These are phyloP conservation scores for carrot (Daucus carota) DNA, from an alignment of 129 eudicot species.

Conservation along the genomic window DH1_v3.0 NC_030383.2:7184001-7184500, in stretches of 20 bases:
- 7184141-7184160: not conserved
- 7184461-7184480: constrained; percentile 16
- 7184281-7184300: too few relatives aligned
- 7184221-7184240: not conserved
- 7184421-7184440: constrained; percentile 12
- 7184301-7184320: not conserved
- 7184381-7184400: constrained; percentile 7
- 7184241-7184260: too few relatives aligned
- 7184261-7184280: too few relatives aligned
- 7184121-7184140: not conserved
- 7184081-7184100: constrained; percentile 10
- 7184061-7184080: constrained; percentile 11
- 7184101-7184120: constrained; percentile 10
- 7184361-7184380: not conserved
- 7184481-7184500: constrained; percentile 23
- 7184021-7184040: not conserved
- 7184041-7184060: not conserved
- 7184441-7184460: constrained; percentile 8
- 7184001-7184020: not conserved
- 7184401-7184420: constrained; percentile 33
- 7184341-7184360: not conserved
- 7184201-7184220: not conserved
- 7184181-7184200: not conserved
- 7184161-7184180: not conserved
- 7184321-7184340: not conserved